Base-by-base conservation (phyloP, 208 protist species). In the Leishmania martiniquensis region DNA sequence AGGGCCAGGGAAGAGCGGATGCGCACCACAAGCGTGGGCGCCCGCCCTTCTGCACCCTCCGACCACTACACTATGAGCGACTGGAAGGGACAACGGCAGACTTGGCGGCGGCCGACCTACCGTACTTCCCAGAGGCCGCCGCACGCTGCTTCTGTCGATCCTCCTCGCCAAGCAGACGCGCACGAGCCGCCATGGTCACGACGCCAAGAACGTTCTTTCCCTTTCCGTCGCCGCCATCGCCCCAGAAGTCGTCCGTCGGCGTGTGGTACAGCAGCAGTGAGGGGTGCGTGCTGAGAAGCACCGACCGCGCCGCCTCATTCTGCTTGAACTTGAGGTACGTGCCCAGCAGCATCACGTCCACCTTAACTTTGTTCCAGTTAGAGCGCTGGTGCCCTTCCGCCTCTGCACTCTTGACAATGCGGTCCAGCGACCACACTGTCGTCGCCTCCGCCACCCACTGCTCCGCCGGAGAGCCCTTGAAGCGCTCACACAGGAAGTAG, bases 291-390 rank as follows among this genome's bases (percentile, higher is more conserved):
- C 80, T 75, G 49, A 97, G 74, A 60, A 97, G 81, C 51, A 93
- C 75, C 13, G 75, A 60, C 20, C 89, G 88, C 1, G 87, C 82
- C 7, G 77, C 81, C 6, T 93, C 85, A 80, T 97, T 97, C 75
- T 97, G 91, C 80, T 95, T 95, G 59, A 97, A 95, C 83, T 97
- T 97, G 79, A 93, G 89, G 85, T 97, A 97, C 55, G 90, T 90
- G 67, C 91, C 91, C n/a, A 96, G 82, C 42, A 95, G 86, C 91
- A 95, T 96, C 37, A 93, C 89, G 72, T 95, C 93, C 2, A 95
- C 87, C 81, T 97, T 97, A 65, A 91, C 84, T 12, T 88, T 84
- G 75, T 93, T 90, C 93, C 93, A 97, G 81, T 97, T 90, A 1
- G 65, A 80, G 49, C 90, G 89, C 83, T 97, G 93, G 22, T 84